Evolutionary conservation across 2,329 filamentous ascomycete species (phyloP), one percentile per base, ranked within the genome.

Genomic region (Trichophyton mentagrophytes): DNA sequence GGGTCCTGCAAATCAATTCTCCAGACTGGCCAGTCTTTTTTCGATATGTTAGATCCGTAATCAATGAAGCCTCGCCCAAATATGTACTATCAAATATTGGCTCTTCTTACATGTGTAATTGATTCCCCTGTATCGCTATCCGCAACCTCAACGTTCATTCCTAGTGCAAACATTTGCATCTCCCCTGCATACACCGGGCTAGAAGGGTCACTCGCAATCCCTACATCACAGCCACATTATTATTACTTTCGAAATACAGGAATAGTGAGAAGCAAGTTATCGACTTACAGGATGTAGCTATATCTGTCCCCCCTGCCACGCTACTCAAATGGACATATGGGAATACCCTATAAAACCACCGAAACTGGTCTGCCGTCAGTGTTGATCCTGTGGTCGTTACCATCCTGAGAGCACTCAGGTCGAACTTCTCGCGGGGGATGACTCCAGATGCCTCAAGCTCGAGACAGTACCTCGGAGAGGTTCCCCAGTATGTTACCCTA

Each of bases 221-320:
- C 64, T 64, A 46, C 15, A 8, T n/a, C n/a, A 1, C 40, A 51
- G 33, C 51, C 27, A 25, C 33, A 33, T 60, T 40, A 38, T 22
- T 3, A 44, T 44, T 7, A 13, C 5, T 27, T 11, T 40, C 9
- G 44, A 20, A 22, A 25, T 8, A 36, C 33, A n/a, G 22, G 27
- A n/a, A 30, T 47, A 33, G 22, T 11, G n/a, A 13, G 13, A 11
- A 11, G 9, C 3, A n/a, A 8, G 6, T 7, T 20, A 20, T 20
- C 2, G 56, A 60, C 63, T 49, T 56, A 65, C 62, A 75, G 1
- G 73, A 76, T 2, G 76, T 77, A 1, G 73, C 75, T 9, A 77
- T 72, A 60, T 80, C 78, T 0, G 78, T 80, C 8, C 78, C 78
- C 17, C 78, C 78, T 3, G 76, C 76, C 3, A 77, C 69, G 56